Percentiles rank a stretch among this genome's conserved stretches.
Conservation (phyloP, 1,284 basidiomycete species). For the Malassezia slooffiae region DNA sequence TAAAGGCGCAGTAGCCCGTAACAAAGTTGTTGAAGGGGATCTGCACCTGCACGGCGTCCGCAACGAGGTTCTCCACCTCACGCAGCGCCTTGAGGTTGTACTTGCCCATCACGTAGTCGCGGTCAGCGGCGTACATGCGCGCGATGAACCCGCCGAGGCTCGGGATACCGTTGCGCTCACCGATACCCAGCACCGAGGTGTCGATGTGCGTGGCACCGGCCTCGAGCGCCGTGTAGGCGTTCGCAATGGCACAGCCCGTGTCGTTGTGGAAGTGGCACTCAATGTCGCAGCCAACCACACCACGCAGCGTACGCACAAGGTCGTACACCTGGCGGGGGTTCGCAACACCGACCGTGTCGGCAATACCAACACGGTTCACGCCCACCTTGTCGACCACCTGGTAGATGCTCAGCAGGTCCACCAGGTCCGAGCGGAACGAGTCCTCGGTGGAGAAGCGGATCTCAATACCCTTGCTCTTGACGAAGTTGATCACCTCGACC, state of each 20-base stretch:
- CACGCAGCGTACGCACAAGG: conserved; percentile 85
- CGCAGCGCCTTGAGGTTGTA: conserved; percentile 95
- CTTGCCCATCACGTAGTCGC: conserved; percentile 98
- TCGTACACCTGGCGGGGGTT: conserved; percentile 99
- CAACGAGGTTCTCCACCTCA: conserved; percentile 97
- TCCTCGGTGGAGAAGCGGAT: conserved; percentile 99
- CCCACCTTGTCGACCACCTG: conserved; percentile 99
- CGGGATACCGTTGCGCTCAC: conserved; percentile 97
- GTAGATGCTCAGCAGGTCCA: conserved; percentile 96
- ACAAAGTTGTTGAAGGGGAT: conserved; percentile 89
- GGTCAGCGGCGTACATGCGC: conserved; percentile 70
- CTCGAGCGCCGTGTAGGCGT: conserved; percentile 95
- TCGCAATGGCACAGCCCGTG: conserved; percentile 85
- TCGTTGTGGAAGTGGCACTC: conserved; percentile 99
- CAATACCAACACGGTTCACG: conserved; percentile 96
- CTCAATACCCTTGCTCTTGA: conserved; percentile 99
- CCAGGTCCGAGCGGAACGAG: conserved; percentile 98
- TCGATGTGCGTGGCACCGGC: conserved; percentile 99
- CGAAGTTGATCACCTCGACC: conserved; percentile 96
- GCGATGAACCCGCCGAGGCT: conserved; percentile 93
- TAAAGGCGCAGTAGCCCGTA: conserved; percentile 95
- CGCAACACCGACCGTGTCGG: conserved; percentile 97
- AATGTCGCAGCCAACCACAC: conserved; percentile 67
- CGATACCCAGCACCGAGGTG: conserved; percentile 74
- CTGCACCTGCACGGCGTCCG: conserved; percentile 94